Evolutionary conservation across 768 basidiomycete genomes (phyloP).

Genomic region (Udeniomyces megalosporus): DNA sequence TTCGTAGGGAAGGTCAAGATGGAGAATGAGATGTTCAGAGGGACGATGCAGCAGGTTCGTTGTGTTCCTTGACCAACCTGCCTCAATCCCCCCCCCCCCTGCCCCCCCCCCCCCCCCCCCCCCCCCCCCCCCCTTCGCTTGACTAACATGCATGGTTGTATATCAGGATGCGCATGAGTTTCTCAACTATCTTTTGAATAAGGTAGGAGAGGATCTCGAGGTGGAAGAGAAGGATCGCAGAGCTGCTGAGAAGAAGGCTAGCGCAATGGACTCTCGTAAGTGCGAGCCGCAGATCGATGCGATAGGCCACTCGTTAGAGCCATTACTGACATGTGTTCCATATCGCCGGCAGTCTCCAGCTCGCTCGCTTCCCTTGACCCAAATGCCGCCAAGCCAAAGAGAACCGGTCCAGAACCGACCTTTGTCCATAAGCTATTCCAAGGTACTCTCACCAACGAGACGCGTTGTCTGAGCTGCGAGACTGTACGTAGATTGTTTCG

Average conservation of each 20-base stretch:
- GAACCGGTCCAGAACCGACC: conserved; percentile 34
- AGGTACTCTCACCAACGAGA: conserved; percentile 88
- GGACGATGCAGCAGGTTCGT: conserved; percentile 62
- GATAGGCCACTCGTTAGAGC: too few species aligned
- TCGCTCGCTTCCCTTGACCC: conserved; percentile 3
- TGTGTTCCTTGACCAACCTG: neutral
- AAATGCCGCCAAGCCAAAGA: neutral
- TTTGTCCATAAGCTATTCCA: conserved; percentile 87
- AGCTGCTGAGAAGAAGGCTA: conserved; percentile 5
- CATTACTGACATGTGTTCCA: too few species aligned
- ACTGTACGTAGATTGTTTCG: conserved; percentile 42
- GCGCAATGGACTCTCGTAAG: neutral
- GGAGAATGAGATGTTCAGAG: conserved; percentile 77
- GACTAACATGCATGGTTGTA: neutral
- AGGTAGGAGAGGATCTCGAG: conserved; percentile 82
- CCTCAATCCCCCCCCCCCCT: neutral
- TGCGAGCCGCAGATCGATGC: neutral
- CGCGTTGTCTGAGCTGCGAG: conserved; percentile 92
- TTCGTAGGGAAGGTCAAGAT: conserved; percentile 89
- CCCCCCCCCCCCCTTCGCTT: neutral
- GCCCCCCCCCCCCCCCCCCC: neutral
- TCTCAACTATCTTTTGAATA: conserved; percentile 81
- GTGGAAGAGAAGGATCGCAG: conserved; percentile 40
- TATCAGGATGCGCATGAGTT: conserved; percentile 82
- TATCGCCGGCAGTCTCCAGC: neutral